phyloP scores from a whole-genome alignment of 257 asterid genomes.

The Primulina tabacum region DNA sequence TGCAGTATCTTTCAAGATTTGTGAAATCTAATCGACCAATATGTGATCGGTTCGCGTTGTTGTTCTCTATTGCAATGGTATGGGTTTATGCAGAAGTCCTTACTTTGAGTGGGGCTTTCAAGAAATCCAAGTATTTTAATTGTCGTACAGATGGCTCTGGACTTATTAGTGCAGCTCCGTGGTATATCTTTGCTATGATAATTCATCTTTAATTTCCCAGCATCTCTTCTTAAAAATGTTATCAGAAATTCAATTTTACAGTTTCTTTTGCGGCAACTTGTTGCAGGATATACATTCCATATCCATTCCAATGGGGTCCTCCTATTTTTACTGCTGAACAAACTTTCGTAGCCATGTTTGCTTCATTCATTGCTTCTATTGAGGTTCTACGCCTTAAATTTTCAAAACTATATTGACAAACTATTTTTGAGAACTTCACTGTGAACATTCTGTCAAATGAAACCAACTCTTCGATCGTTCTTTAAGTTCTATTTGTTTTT shows the following conservation, averaged over 20 bases:
- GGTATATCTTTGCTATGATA: slow-evolving; percentile 34
- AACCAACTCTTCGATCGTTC: background rate
- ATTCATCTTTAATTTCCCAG: background rate
- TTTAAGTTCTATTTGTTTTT: background rate
- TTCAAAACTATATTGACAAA: no score
- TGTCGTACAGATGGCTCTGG: slow-evolving; percentile 59
- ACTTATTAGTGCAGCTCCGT: slow-evolving; percentile 49
- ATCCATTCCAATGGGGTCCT: slow-evolving; percentile 87
- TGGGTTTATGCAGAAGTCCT: slow-evolving; percentile 65
- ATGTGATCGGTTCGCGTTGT: slow-evolving; percentile 56
- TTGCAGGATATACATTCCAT: slow-evolving; percentile 63
- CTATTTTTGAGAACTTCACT: background rate
- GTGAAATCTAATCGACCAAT: slow-evolving; percentile 45
- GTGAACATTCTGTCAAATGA: background rate
- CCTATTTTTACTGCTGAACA: slow-evolving; percentile 62
- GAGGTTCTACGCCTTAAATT: slow-evolving; percentile 44
- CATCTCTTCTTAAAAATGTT: background rate
- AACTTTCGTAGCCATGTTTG: slow-evolving; percentile 46
- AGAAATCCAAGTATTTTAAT: slow-evolving; percentile 29
- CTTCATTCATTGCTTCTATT: slow-evolving; percentile 66
- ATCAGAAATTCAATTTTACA: background rate
- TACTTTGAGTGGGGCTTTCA: slow-evolving; percentile 61
- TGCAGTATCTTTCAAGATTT: slow-evolving; percentile 58
- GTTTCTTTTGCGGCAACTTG: background rate
- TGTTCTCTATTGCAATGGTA: slow-evolving; percentile 50